A percentile compares a stretch with the other conserved stretches of the same genome.
Evolutionary conservation across 176 grass and related monocot species (phyloP).

Genomic region (Zea luxurians): DNA sequence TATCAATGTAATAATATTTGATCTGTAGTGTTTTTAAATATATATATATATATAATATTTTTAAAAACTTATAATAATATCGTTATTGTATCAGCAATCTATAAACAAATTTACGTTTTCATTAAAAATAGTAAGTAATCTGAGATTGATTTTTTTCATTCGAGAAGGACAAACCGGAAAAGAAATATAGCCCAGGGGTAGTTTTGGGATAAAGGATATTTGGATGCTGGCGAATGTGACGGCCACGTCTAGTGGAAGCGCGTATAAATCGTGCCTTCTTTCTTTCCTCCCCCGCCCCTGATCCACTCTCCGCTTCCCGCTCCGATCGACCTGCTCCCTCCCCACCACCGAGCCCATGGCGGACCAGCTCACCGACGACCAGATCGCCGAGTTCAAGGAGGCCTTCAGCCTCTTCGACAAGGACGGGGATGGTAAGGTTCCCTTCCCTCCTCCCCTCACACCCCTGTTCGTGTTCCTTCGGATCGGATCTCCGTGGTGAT

Average conservation of each 20-base stretch:
- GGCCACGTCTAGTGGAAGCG: constrained; percentile 14
- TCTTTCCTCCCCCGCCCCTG: neutral
- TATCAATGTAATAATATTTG: too few species aligned
- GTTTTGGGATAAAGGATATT: constrained; percentile 26
- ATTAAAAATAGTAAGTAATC: too few species aligned
- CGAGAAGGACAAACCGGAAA: too few species aligned
- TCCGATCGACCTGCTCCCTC: neutral
- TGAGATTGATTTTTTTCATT: too few species aligned
- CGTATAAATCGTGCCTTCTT: constrained; percentile 46
- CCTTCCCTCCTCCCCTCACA: neutral
- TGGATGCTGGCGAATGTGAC: neutral
- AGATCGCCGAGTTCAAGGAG: constrained; percentile 96
- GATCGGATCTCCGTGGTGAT: neutral
- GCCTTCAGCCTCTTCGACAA: constrained; percentile 93
- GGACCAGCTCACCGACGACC: constrained; percentile 74
- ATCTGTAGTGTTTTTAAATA: too few species aligned
- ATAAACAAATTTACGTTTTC: too few species aligned
- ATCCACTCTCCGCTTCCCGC: neutral
- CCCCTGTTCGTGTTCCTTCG: neutral
- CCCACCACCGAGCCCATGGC: constrained; percentile 34
- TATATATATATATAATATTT: too few species aligned
- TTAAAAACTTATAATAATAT: too few species aligned
- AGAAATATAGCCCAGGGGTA: neutral
- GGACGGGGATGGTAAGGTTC: constrained; percentile 71
- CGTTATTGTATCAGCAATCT: too few species aligned